Evolutionary conservation across 805 yeast species (phyloP).

Genomic region (Wickerhamomyces xylosicus): DNA sequence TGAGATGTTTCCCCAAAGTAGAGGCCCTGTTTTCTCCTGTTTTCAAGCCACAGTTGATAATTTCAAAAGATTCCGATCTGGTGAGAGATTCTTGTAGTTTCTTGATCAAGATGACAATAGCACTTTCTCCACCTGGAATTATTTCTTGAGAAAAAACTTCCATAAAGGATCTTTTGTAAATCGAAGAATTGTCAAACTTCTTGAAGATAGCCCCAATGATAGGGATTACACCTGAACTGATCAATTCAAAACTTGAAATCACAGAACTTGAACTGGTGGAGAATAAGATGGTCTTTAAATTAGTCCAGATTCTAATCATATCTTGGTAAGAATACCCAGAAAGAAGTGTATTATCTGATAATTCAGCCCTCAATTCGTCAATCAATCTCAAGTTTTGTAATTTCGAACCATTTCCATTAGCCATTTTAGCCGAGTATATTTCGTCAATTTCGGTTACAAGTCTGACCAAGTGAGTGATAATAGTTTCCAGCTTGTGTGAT

Average conservation of each 20-base stretch:
- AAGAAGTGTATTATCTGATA: slow-evolving; percentile 6
- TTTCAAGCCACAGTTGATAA: slow-evolving; percentile 31
- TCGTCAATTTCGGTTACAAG: slow-evolving; percentile 21
- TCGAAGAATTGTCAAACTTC: slow-evolving; percentile 23
- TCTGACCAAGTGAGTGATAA: slow-evolving; percentile 7
- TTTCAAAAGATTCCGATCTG: slow-evolving; percentile 64
- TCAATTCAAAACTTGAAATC: slow-evolving; percentile 67
- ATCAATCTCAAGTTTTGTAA: slow-evolving; percentile 20
- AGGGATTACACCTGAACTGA: slow-evolving; percentile 52
- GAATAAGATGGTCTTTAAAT: slow-evolving; percentile 26
- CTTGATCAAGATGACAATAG: slow-evolving; percentile 29
- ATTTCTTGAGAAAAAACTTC: slow-evolving; percentile 34
- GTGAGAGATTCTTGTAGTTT: slow-evolving; percentile 67
- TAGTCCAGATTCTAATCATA: slow-evolving; percentile 27
- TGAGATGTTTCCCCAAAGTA: slow-evolving; percentile 63
- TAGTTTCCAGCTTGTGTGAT: slow-evolving; percentile 1
- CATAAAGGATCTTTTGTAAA: slow-evolving; percentile 27
- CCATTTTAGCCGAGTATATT: slow-evolving; percentile 18
- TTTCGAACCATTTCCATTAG: slow-evolving; percentile 12
- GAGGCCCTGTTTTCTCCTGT: slow-evolving; percentile 36
- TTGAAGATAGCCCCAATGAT: background rate
- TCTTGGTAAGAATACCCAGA: slow-evolving; percentile 15
- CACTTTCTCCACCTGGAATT: slow-evolving; percentile 27
- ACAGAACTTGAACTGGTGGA: slow-evolving; percentile 12
- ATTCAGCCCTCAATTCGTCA: slow-evolving; percentile 14